phyloP scores from a whole-genome alignment of 208 protist species.

The Acanthamoeba triangularis region DNA sequence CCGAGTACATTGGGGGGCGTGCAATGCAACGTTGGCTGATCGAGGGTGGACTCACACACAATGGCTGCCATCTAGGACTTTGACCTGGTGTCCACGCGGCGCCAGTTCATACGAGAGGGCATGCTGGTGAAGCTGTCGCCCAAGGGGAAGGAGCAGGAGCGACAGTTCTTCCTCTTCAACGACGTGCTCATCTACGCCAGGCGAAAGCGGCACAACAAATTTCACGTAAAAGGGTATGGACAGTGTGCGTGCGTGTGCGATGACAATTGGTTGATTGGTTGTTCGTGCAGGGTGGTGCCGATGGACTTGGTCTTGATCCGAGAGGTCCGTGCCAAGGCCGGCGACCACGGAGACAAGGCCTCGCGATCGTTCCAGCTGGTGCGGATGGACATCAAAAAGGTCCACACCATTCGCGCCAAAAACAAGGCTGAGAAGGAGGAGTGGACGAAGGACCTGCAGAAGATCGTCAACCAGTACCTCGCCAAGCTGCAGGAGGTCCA shows the following conservation, averaged over 20 bases:
- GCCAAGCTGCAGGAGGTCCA: constrained; percentile 41
- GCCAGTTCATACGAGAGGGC: constrained; percentile 53
- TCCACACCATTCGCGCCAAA: constrained; percentile 11
- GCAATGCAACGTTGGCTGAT: background rate
- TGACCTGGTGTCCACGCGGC: constrained; percentile 51
- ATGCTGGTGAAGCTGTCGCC: constrained; percentile 29
- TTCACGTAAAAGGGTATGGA: background rate
- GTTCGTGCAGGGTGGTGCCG: background rate
- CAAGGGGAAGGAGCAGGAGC: constrained; percentile 53
- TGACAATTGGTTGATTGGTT: no score
- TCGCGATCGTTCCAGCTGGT: constrained; percentile 25
- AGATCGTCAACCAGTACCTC: constrained; percentile 44
- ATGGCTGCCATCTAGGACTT: background rate
- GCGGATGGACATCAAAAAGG: constrained; percentile 30
- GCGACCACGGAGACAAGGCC: background rate
- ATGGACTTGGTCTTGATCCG: constrained; percentile 32
- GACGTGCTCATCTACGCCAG: constrained; percentile 54
- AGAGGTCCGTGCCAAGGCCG: background rate
- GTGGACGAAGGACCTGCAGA: constrained; percentile 49
- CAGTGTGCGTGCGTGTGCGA: no score
- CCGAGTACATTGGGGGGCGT: no score
- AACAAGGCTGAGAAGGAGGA: constrained; percentile 37
- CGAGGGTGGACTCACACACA: background rate
- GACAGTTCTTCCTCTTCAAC: constrained; percentile 41
- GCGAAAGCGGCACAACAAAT: constrained; percentile 12